Conservation (phyloP, 129 eudicot species). For the Flaveria sonorensis region DNA sequence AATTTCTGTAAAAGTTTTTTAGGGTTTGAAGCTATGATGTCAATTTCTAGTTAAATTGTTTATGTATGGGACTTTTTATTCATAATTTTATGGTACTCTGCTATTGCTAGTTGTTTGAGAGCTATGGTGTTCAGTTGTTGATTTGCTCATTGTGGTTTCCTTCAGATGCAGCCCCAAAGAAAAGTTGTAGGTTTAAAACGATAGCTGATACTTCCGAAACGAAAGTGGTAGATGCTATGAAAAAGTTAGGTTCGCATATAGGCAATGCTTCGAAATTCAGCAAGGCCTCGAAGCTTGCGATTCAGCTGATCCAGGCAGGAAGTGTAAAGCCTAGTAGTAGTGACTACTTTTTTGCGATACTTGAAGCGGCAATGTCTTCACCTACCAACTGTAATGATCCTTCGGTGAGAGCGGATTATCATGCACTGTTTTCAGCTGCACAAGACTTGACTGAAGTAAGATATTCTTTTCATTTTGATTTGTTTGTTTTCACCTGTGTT, state of each 20-base stretch:
- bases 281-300: constrained; percentile 93
- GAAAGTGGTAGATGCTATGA: constrained; percentile 91
- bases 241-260: constrained; percentile 84
- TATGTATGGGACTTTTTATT: no score
- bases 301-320: constrained; percentile 83
- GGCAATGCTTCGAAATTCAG: constrained; percentile 64
- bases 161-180: constrained; percentile 62
- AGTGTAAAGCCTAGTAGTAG: constrained; percentile 69
- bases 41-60: background rate
- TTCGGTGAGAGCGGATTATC: constrained; percentile 70
- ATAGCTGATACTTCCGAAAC: constrained; percentile 84
- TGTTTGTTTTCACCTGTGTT: background rate
- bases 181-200: constrained; percentile 74
- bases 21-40: background rate
- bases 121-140: no score
- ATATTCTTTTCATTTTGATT: background rate
- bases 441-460: constrained; percentile 75
- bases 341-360: constrained; percentile 70
- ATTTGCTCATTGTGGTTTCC: background rate
- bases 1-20: background rate
- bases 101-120: no score
- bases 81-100: no score
- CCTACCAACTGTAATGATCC: constrained; percentile 65
- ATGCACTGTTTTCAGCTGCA: constrained; percentile 75
- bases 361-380: constrained; percentile 84